phyloP scores from a whole-genome alignment of 768 basidiomycete genomes.

The Mycena venus region DNA sequence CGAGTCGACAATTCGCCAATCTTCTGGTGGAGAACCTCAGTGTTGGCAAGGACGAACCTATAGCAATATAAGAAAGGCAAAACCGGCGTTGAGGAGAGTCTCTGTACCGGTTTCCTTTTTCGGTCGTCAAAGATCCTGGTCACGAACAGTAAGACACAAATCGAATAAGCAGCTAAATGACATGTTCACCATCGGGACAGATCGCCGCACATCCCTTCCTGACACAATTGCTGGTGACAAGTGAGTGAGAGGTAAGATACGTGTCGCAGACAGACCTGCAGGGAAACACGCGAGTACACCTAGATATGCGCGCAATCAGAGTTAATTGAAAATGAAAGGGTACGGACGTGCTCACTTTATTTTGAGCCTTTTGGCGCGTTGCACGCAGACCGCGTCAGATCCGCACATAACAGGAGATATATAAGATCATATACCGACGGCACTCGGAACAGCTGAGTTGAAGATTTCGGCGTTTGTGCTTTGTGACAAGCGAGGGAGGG shows the following conservation, averaged over 20 bases:
- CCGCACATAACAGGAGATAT: conserved; percentile 29
- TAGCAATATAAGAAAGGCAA: not conserved
- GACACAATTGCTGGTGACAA: conserved; percentile 60
- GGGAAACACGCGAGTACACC: conserved; percentile 76
- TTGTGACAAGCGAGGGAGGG: conserved; percentile 25
- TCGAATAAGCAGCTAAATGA: conserved; percentile 3
- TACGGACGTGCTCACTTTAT: conserved; percentile 64
- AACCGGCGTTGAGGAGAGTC: not conserved
- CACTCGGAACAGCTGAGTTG: conserved; percentile 55
- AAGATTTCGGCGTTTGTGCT: conserved; percentile 31
- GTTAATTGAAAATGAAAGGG: conserved; percentile 18
- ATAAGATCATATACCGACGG: conserved; percentile 53
- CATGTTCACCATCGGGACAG: conserved; percentile 71
- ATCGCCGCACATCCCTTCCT: conserved; percentile 73
- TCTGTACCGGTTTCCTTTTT: conserved; percentile 77
- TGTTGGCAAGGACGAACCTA: conserved; percentile 81
- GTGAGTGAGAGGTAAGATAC: conserved; percentile 3
- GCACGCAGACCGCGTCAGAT: conserved; percentile 5
- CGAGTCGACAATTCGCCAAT: conserved; percentile 72
- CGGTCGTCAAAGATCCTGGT: conserved; percentile 78
- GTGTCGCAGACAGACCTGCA: conserved; percentile 60
- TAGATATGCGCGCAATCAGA: conserved; percentile 39
- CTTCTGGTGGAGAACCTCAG: conserved; percentile 78
- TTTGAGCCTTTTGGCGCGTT: conserved; percentile 65
- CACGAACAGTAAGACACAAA: conserved; percentile 17